A percentile compares a stretch with the other conserved stretches of the same genome.
phyloP scores from a whole-genome alignment of 2,329 filamentous ascomycete genomes.

The Emergomyces pasteurianus region DNA sequence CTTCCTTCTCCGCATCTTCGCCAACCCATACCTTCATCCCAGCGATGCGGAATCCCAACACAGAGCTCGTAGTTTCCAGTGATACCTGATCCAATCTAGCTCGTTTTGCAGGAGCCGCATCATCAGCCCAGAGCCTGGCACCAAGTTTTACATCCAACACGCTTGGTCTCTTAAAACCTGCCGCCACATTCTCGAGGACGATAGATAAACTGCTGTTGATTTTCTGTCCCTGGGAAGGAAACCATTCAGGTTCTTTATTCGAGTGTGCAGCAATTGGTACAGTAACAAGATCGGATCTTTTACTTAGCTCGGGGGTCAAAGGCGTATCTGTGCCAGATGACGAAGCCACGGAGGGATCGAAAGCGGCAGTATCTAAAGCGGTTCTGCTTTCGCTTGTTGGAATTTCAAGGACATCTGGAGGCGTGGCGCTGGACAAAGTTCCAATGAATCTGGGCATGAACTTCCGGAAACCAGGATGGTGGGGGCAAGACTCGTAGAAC shows the following conservation, averaged over 20 bases:
- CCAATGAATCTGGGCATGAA: conserved; percentile 83
- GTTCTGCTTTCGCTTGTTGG: conserved; percentile 31
- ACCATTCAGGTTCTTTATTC: conserved; percentile 24
- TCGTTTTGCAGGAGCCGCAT: conserved; percentile 46
- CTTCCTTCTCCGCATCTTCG: conserved; percentile 20
- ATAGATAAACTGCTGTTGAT: conserved; percentile 67
- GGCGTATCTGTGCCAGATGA: conserved; percentile 10
- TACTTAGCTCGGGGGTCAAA: conserved; percentile 11
- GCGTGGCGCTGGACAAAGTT: conserved; percentile 56
- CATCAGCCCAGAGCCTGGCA: conserved; percentile 70
- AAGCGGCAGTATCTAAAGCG: conserved; percentile 13
- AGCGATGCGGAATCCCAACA: conserved; percentile 51
- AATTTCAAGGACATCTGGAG: conserved; percentile 30
- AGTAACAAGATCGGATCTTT: conserved; percentile 16
- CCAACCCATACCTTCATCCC: conserved; percentile 51
- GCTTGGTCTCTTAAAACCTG: conserved; percentile 72
- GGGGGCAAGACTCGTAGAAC: conserved; percentile 69
- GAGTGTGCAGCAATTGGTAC: conserved; percentile 15
- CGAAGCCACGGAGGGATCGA: conserved; percentile 11
- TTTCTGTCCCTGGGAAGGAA: conserved; percentile 46
- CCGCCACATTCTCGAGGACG: conserved; percentile 72
- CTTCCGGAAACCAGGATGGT: conserved; percentile 61
- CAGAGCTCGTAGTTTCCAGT: conserved; percentile 46
- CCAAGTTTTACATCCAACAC: conserved; percentile 92
- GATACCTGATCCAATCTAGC: conserved; percentile 48